Evolutionary conservation across 2,329 filamentous ascomycete genomes (phyloP).

Genomic region (Colletotrichum sp.): DNA sequence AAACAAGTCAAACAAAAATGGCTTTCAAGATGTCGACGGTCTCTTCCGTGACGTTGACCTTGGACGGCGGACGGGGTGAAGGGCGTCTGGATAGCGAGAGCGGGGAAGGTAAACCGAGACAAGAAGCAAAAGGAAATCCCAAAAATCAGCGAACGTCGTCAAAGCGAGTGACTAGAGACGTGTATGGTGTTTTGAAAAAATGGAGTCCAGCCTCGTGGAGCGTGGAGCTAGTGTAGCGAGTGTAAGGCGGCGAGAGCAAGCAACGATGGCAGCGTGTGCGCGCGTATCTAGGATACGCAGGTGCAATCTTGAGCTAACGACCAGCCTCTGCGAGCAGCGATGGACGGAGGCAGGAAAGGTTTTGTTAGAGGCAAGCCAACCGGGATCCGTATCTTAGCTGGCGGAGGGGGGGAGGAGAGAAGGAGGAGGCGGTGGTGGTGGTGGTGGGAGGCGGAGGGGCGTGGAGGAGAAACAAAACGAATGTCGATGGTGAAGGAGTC

Average conservation of each 20-base stretch:
- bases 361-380: background rate
- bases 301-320: background rate
- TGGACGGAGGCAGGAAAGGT: background rate
- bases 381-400: background rate
- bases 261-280: background rate
- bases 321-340: background rate
- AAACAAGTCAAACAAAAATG: background rate
- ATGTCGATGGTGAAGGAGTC: background rate
- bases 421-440: background rate
- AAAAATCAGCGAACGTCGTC: background rate
- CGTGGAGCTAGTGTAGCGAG: background rate
- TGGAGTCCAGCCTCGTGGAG: background rate
- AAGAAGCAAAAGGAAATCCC: background rate
- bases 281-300: background rate
- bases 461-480: background rate
- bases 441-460: background rate
- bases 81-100: background rate
- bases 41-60: background rate
- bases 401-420: background rate
- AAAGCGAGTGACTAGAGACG: slow-evolving; percentile 1
- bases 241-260: background rate
- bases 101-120: background rate
- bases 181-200: background rate
- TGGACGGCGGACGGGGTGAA: background rate
- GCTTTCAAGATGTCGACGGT: background rate